Evolutionary conservation across 2,329 filamentous ascomycete genomes (phyloP), one percentile per base, ranked within the genome.

Genomic region (Berkeleyomyces rouxiae): DNA sequence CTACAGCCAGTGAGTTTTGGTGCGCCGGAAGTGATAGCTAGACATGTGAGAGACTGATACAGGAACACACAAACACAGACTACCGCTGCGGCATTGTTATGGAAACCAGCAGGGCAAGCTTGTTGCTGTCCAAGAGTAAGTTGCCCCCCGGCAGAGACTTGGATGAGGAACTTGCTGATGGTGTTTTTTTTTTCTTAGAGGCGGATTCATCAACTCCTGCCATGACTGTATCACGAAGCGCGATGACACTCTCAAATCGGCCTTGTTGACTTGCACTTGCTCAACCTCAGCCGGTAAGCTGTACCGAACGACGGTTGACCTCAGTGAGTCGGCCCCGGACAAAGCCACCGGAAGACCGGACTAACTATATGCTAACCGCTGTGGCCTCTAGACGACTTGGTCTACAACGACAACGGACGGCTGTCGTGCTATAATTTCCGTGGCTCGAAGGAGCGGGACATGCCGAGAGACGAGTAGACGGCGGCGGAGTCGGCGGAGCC

Each of bases 221-320:
- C 51, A 61, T 36, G 60, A 61, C 36, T 61, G 60, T 40, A 36
- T 37, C 4, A 44, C 51, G 2, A 16, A 55, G 39, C 49, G 60
- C 36, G 23, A 55, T 37, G 16, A 42, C n/a, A 33, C 36, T 9
- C 11, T 55, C 5, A 44, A 57, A 42, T 55, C 60, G 7, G 60
- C n/a, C 6, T 13, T 53, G 31, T 39, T 61, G 31, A 61, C 60
- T 3, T 61, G 60, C 23, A 61, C 60, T 16, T 61, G 60, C 23
- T 37, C 42, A 13, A 55, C 49, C 5, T 61, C 60, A 4, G n/a
- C 3, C 16, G 60, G 49, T 3, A 43, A 55, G 42, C 36, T 53
- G 43, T 61, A 61, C 23, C 60, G 60, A n/a, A 61, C 60, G 4
- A 55, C 60, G 40, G 51, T 55, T 36, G 49, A 61, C 39, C 9